phyloP scores from a whole-genome alignment of 163 green algal species.

The Coccomyxa subellipsoidea region DNA sequence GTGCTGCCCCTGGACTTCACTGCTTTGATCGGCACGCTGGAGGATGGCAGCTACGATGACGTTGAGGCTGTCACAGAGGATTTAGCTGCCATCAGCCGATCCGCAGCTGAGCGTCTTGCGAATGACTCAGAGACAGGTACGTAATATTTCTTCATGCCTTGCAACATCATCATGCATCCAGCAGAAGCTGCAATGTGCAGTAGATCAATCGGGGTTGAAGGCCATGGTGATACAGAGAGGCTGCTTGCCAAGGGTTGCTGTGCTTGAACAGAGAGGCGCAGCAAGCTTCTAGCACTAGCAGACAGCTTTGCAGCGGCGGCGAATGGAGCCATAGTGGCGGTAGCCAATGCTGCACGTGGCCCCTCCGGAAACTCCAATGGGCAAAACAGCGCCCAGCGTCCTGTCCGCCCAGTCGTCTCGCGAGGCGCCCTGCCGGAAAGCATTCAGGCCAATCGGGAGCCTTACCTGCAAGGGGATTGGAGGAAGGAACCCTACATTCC shows the following conservation, averaged over 20 bases:
- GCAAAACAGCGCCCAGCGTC: not conserved
- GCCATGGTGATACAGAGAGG: too few relatives aligned
- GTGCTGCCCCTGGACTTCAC: not conserved
- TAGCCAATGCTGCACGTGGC: not conserved
- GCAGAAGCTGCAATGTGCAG: too few relatives aligned
- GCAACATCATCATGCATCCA: too few relatives aligned
- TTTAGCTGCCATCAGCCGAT: not conserved
- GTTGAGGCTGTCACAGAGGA: not conserved
- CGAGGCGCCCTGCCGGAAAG: slow-evolving; percentile 17
- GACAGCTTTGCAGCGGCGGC: slow-evolving; percentile 9
- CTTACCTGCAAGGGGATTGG: slow-evolving; percentile 51
- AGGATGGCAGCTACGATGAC: not conserved
- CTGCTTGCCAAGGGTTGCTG: not conserved
- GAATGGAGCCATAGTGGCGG: not conserved
- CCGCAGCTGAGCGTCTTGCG: not conserved
- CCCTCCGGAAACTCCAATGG: not conserved
- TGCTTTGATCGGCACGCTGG: slow-evolving; percentile 2
- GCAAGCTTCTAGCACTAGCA: slow-evolving; percentile 12
- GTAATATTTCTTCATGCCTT: too few relatives aligned
- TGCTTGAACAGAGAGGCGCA: not conserved
- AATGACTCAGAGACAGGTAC: not conserved
- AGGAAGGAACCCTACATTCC: slow-evolving; percentile 42
- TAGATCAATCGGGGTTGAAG: too few relatives aligned
- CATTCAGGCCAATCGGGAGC: slow-evolving; percentile 52
- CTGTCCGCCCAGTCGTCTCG: not conserved